Conservation (phyloP, 2,329 filamentous ascomycete genomes). For the Penicillium capsulatum region DNA sequence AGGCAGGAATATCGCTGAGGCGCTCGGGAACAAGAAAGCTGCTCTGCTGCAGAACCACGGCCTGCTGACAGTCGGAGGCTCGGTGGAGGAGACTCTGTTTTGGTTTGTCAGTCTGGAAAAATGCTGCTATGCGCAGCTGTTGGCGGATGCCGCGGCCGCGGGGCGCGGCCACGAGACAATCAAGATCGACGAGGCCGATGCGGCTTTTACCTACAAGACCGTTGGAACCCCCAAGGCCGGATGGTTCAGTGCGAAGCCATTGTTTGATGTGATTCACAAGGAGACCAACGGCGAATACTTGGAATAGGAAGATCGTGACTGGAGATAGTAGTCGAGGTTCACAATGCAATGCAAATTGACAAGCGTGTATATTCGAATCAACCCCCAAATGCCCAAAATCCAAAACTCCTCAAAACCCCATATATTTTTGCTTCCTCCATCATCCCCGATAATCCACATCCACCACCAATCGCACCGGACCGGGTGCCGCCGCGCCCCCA, state of each 20-base stretch:
- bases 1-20: constrained; percentile 49
- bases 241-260: constrained; percentile 67
- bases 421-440: too few relatives aligned
- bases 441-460: constrained; percentile 27
- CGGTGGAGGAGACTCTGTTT: constrained; percentile 51
- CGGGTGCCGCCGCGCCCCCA: constrained; percentile 30
- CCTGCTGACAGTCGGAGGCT: constrained; percentile 48
- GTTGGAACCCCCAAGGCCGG: constrained; percentile 60
- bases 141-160: constrained; percentile 50
- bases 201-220: constrained; percentile 62
- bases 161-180: constrained; percentile 62
- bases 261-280: constrained; percentile 66
- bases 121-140: constrained; percentile 51
- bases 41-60: constrained; percentile 54
- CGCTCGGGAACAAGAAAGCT: constrained; percentile 49
- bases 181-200: constrained; percentile 65
- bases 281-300: constrained; percentile 57
- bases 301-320: constrained; percentile 36
- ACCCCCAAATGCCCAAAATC: too few relatives aligned
- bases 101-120: constrained; percentile 54
- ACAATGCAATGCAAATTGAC: too few relatives aligned
- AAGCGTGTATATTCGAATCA: too few relatives aligned
- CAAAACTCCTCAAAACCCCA: too few relatives aligned
- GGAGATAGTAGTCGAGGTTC: too few relatives aligned
- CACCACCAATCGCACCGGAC: constrained; percentile 29